A percentile compares a stretch with the other conserved stretches of the same genome.
phyloP scores from a whole-genome alignment of 1,139 yeast species.

The Scheffersomyces quercinus region DNA sequence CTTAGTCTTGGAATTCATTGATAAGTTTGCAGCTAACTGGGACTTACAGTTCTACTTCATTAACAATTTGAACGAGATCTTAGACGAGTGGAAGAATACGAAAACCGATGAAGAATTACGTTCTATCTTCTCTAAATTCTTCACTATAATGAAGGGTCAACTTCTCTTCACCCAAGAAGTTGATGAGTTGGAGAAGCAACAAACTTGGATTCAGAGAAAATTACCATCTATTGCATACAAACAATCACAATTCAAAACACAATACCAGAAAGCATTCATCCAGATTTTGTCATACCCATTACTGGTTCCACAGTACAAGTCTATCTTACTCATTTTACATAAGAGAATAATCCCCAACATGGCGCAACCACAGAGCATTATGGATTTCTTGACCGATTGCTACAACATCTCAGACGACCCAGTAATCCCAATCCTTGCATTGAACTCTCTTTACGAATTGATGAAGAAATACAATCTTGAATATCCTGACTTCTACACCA shows the following conservation, averaged over 20 bases:
- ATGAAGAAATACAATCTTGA: slow-evolving; percentile 84
- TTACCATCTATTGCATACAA: slow-evolving; percentile 61
- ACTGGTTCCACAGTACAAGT: slow-evolving; percentile 63
- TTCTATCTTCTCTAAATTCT: slow-evolving; percentile 38
- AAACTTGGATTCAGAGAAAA: slow-evolving; percentile 33
- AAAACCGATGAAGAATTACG: slow-evolving; percentile 19
- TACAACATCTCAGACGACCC: slow-evolving; percentile 65
- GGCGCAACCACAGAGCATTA: slow-evolving; percentile 75
- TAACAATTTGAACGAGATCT: slow-evolving; percentile 28
- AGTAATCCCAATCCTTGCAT: slow-evolving; percentile 73
- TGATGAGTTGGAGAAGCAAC: slow-evolving; percentile 34
- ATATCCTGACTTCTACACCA: slow-evolving; percentile 85
- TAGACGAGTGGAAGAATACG: slow-evolving; percentile 22
- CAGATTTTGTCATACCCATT: slow-evolving; percentile 51
- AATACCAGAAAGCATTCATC: slow-evolving; percentile 72
- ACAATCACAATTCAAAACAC: slow-evolving; percentile 56
- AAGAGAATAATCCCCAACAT: slow-evolving; percentile 81
- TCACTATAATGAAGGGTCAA: slow-evolving; percentile 37
- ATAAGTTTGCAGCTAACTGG: slow-evolving; percentile 53
- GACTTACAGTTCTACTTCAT: slow-evolving; percentile 71
- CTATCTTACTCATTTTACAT: slow-evolving; percentile 69
- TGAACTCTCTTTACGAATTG: slow-evolving; percentile 84
- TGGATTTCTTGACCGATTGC: slow-evolving; percentile 93
- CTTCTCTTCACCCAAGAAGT: slow-evolving; percentile 23
- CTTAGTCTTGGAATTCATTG: slow-evolving; percentile 59